These are phyloP conservation scores for Microbotryum scabiosae DNA, from an alignment of 1,284 basidiomycete genomes.

Conservation along the genomic window DNA sequence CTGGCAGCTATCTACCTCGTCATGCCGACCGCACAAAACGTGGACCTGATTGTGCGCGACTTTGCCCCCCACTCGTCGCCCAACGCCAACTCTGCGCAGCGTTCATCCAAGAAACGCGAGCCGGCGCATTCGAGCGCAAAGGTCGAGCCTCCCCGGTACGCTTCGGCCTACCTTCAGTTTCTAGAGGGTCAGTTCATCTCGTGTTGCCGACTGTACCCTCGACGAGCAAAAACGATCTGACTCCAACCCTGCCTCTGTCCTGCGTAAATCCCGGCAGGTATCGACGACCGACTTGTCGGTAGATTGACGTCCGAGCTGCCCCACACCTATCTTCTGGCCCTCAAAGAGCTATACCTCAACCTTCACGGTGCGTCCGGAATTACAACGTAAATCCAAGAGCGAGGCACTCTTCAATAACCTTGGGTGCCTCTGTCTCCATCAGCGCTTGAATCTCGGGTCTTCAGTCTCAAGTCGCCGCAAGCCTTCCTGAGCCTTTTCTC, in stretches of 20 bases:
- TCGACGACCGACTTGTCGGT: constrained; percentile 65
- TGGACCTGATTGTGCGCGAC: constrained; percentile 81
- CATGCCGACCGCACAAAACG: constrained; percentile 88
- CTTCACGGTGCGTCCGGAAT: constrained; percentile 57
- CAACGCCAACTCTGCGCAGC: neutral
- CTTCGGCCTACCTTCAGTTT: constrained; percentile 86
- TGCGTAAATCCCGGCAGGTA: constrained; percentile 44
- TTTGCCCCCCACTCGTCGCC: constrained; percentile 43
- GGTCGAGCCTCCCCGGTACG: constrained; percentile 56
- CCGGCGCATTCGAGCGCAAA: constrained; percentile 7
- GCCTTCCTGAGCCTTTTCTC: constrained; percentile 80
- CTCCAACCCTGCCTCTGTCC: neutral
- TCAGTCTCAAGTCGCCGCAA: constrained; percentile 64
- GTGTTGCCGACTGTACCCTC: no score
- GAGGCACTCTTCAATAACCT: neutral
- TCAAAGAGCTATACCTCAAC: constrained; percentile 80
- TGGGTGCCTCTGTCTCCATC: neutral
- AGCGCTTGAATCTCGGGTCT: constrained; percentile 77
- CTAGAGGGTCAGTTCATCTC: constrained; percentile 62
- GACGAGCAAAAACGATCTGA: no score
- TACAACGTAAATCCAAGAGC: neutral
- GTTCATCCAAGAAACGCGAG: constrained; percentile 13
- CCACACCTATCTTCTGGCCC: constrained; percentile 49
- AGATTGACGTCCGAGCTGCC: constrained; percentile 51
- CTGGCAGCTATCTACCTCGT: constrained; percentile 89